Conservation (phyloP, 148 eudicot species). For the Agrostemma githago region DNA sequence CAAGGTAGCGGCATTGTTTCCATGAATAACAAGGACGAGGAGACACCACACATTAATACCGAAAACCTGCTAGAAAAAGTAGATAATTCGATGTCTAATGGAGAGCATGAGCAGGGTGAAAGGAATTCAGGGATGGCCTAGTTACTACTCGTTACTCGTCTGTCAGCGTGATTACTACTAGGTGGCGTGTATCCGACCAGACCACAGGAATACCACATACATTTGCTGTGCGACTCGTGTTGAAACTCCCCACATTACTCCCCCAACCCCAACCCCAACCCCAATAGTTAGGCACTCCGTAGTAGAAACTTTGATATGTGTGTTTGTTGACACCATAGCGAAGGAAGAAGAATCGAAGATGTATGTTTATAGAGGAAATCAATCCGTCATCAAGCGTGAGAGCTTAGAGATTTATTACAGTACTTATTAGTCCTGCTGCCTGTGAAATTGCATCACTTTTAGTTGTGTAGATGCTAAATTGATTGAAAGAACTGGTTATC, state of each 20-base stretch:
- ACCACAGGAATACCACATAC: neutral
- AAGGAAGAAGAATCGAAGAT: too few species aligned
- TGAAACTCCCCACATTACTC: neutral
- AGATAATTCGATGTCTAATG: conserved; percentile 25
- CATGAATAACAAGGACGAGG: conserved; percentile 19
- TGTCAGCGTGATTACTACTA: too few species aligned
- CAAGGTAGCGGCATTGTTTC: conserved; percentile 15
- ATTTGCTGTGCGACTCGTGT: neutral
- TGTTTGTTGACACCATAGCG: neutral
- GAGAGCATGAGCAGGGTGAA: conserved; percentile 19
- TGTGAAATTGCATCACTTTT: neutral
- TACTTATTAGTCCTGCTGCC: neutral
- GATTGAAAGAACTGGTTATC: too few species aligned
- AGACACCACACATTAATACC: conserved; percentile 21
- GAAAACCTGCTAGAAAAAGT: conserved; percentile 35
- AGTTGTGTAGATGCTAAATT: too few species aligned
- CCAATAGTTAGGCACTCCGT: neutral
- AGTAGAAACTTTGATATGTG: neutral
- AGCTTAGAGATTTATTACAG: neutral
- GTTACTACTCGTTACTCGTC: neutral
- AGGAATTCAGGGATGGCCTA: neutral
- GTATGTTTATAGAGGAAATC: neutral
- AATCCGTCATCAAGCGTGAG: neutral
- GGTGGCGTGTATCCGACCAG: neutral
- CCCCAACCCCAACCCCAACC: neutral